Evolutionary conservation across 1,139 yeast species (phyloP).

Genomic region (Sugiyamaella neomexicana): DNA sequence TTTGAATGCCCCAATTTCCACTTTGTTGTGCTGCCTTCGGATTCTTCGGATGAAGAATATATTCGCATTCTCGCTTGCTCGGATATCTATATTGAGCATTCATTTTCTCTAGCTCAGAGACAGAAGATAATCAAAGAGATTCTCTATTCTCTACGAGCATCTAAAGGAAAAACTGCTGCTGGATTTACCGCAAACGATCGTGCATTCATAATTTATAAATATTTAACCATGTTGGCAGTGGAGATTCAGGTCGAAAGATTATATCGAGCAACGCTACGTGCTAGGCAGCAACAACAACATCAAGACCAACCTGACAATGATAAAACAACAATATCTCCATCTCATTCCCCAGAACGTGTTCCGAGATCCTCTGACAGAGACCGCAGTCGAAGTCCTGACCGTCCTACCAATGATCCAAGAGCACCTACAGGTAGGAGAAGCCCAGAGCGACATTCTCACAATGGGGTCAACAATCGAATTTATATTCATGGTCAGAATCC

Average conservation of each 20-base stretch:
- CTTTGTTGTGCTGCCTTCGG: conserved; percentile 49
- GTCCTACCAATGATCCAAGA: neutral
- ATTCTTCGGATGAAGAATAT: conserved; percentile 48
- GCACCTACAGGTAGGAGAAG: neutral
- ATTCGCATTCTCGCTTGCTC: conserved; percentile 45
- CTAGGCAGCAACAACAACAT: conserved; percentile 14
- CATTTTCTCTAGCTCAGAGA: conserved; percentile 41
- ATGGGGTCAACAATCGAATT: neutral
- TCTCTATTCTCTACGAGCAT: conserved; percentile 26
- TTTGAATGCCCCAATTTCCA: conserved; percentile 39
- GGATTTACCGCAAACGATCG: conserved; percentile 46
- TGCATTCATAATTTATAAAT: conserved; percentile 48
- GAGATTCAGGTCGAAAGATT: conserved; percentile 64
- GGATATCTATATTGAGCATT: conserved; percentile 57
- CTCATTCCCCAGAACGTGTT: conserved; percentile 1
- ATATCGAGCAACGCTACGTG: conserved; percentile 46
- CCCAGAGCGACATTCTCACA: neutral
- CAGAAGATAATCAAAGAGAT: conserved; percentile 42
- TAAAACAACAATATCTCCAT: neutral
- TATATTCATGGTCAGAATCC: conserved; percentile 14
- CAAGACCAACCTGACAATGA: neutral
- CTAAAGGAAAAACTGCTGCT: neutral
- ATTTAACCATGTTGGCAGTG: conserved; percentile 53
- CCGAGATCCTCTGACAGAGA: conserved; percentile 1
- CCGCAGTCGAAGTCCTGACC: conserved; percentile 4